Evolutionary conservation across 495 filamentous ascomycete genomes (phyloP), one percentile per base, ranked within the genome.

Genomic region (Penicillium ucsense): DNA sequence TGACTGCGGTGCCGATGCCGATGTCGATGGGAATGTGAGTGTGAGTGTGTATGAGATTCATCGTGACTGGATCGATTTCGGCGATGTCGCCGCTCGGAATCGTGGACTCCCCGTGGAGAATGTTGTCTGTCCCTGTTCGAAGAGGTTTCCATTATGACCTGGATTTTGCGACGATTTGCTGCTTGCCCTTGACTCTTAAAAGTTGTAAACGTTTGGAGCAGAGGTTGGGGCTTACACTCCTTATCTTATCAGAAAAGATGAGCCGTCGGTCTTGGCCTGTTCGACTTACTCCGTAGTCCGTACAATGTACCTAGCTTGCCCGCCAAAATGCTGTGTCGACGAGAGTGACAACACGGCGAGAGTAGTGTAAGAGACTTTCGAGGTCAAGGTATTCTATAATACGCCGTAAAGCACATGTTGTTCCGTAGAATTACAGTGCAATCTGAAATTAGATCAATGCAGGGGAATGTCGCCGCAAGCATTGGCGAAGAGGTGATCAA

Each of bases 1-100:
- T 47, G 54, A 33, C 54, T 45, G 35, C 56, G 56, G 45, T 59
- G 60, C 29, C 56, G 58, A 45, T 59, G 60, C 11, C 56, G 56
- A 30, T 54, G 46, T 33, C 38, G 31, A 37, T 48, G 55, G 31
- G 56, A 60, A 41, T 48, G 54, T 33, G 56, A 59, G 44, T 55
- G 44, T 8, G 52, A 60, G 36, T 48, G 54, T 33, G 56, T 57
- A 46, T 55, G 44, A 8, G 52, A 53, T 44, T 55, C n/a, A 31
- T 31, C 31, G 31, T 43, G 49, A 43, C 41, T 43, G 43, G 51
- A 46, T 3, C 42, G 57, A 45, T 63, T 60, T 29, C 53, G 57
- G 51, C 63, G 57, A 45, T 56, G 53, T 27, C 53, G 52, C 30
- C 43, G 52, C 12, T 55, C 46, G 47, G 54, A 32, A 11, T 35